These are phyloP conservation scores for Babesia gibsoni DNA, from an alignment of 169 alveolate genomes.

Conservation along the genomic window DNA sequence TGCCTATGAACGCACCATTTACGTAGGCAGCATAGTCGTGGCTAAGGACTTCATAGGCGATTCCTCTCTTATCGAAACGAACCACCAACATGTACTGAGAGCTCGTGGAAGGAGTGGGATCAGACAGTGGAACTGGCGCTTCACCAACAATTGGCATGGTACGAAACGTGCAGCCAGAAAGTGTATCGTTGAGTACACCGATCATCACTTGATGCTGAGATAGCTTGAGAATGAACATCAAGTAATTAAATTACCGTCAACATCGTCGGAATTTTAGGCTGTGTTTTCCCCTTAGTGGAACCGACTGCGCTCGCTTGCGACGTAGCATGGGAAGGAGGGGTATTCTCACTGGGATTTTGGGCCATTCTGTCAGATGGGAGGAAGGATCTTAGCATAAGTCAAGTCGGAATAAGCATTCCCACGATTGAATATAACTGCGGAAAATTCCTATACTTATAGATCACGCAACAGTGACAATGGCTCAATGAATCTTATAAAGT, in stretches of 20 bases:
- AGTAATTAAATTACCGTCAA: conserved; percentile 25
- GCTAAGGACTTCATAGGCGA: conserved; percentile 14
- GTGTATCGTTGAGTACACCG: conserved; percentile 51
- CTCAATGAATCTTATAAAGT: too few relatives aligned
- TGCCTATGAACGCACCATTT: too few relatives aligned
- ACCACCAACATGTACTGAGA: conserved; percentile 22
- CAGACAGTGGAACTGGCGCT: neutral
- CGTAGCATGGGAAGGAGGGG: too few relatives aligned
- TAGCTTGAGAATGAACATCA: neutral
- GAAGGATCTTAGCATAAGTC: too few relatives aligned
- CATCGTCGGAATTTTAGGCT: conserved; percentile 35
- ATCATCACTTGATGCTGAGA: conserved; percentile 55
- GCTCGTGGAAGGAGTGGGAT: neutral
- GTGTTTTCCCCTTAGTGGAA: too few relatives aligned
- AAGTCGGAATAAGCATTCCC: too few relatives aligned
- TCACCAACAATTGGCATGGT: conserved; percentile 2
- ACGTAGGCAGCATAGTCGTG: conserved; percentile 12
- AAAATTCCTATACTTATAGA: too few relatives aligned
- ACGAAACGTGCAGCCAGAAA: conserved; percentile 46
- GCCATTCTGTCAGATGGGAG: too few relatives aligned
- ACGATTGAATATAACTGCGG: too few relatives aligned
- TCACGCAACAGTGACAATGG: too few relatives aligned
- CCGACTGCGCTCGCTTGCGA: too few relatives aligned
- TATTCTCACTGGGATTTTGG: too few relatives aligned
- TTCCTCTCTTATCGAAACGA: conserved; percentile 17